phyloP scores from a whole-genome alignment of 768 basidiomycete genomes.

The Trametes meyenii region DNA sequence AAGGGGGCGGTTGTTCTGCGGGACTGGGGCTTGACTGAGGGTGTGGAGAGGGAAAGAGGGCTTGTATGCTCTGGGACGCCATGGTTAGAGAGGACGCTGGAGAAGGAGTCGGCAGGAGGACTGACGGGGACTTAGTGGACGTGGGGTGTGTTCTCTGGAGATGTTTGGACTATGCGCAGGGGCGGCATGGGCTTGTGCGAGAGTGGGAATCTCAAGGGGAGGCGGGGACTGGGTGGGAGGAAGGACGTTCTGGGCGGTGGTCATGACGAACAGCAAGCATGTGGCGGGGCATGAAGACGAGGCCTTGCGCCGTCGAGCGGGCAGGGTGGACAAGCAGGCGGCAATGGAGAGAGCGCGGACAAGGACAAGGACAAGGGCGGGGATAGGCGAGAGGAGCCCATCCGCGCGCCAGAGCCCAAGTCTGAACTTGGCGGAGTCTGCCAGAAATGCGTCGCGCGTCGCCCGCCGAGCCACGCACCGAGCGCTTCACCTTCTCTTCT shows the following conservation, averaged over 20 bases:
- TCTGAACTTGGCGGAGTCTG: too few relatives aligned
- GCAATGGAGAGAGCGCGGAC: too few relatives aligned
- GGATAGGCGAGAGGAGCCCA: too few relatives aligned
- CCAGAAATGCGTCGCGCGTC: constrained; percentile 1
- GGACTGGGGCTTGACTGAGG: constrained; percentile 24
- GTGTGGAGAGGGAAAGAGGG: constrained; percentile 48
- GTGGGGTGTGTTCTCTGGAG: constrained; percentile 16
- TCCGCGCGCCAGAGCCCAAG: too few relatives aligned
- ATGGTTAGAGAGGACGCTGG: neutral
- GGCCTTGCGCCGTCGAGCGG: neutral
- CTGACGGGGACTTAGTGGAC: constrained; percentile 10
- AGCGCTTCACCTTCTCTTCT: too few relatives aligned
- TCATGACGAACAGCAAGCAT: neutral
- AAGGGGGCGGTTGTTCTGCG: constrained; percentile 33
- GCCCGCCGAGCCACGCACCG: too few relatives aligned
- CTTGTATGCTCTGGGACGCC: constrained; percentile 40
- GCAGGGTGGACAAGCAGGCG: too few relatives aligned
- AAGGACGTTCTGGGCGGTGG: constrained; percentile 16
- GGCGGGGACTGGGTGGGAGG: constrained; percentile 23
- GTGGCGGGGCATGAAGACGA: neutral
- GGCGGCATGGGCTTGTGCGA: neutral
- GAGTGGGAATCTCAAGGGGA: constrained; percentile 19
- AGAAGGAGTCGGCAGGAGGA: neutral
- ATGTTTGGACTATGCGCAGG: constrained; percentile 8
- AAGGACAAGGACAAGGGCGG: too few relatives aligned